Base-by-base conservation (phyloP, 371 early-diverging fungal genomes). In the Actinomortierella wolfii region DNA sequence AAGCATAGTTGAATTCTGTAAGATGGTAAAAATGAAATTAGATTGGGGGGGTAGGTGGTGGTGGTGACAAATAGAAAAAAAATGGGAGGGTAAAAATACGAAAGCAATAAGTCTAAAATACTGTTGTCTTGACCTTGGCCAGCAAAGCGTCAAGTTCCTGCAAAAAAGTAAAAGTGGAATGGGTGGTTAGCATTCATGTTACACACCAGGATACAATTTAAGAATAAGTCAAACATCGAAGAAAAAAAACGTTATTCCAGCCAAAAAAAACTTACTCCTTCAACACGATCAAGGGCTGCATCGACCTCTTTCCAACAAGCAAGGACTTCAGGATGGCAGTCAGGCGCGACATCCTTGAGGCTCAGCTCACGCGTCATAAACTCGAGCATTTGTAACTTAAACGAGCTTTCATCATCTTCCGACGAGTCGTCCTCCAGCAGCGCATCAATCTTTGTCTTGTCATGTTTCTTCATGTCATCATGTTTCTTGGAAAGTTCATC, bases 141-240 rank as follows among this genome's bases (percentile, higher is more conserved):
- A 73, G 50, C 56, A 73, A 51, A 59, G 66, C 74, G 51, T 73
- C 74, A 45, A 73, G 74, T 54, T 73, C 74, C 74, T 73, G 62
- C 2, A 28, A 26, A 8, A 25, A 23, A 29, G 26, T 44, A 46
- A 45, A 29, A 24, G 28, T 20, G 34, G 11, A 11, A 34, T 34
- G 4, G 4, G 7, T 4, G 34, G 34, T 34, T 34, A 34, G 34
- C 11, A 34, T 34, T 11, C 7, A 34, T 4, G 7, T 34, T 34
- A n/a, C n/a, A n/a, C 34, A 34, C 11, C 34, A 4, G 4, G 4
- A 4, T 34, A 6, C 34, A 4, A 6, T 11, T 11, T 34, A 4
- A 20, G 23, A 2, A 42, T 21, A 20, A 25, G 14, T 11, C 29
- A 13, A 47, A 1, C 26, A 55, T 41, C n/a, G 34, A 42, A 49